Percentiles rank a stretch among this genome's conserved stretches.
Evolutionary conservation across 768 basidiomycete genomes (phyloP).

Genomic region (Hemileccinum rubropunctum): DNA sequence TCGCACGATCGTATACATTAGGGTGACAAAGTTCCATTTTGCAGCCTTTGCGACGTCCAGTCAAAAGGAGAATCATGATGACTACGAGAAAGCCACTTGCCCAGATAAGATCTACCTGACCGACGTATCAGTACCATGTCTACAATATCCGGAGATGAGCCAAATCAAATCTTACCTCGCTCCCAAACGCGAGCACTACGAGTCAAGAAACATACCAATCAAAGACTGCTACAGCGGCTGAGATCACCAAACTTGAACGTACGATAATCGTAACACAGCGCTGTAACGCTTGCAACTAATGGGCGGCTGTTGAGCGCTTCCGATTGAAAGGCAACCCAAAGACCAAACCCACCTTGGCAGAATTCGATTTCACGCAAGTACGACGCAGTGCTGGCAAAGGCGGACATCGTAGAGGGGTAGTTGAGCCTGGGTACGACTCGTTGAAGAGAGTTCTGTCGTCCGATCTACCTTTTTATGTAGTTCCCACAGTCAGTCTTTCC

Average conservation of each 20-base stretch:
- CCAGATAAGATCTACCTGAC: constrained; percentile 21
- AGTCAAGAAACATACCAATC: background rate
- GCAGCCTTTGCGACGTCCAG: constrained; percentile 8
- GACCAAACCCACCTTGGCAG: constrained; percentile 7
- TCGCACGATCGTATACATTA: constrained; percentile 18
- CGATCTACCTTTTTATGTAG: background rate
- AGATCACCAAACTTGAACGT: constrained; percentile 1
- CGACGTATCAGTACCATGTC: background rate
- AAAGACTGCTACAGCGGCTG: background rate
- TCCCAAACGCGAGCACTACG: constrained; percentile 12
- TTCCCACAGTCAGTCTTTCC: too few relatives aligned
- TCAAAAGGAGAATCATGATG: background rate
- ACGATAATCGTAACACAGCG: constrained; percentile 17
- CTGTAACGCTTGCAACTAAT: constrained; percentile 11
- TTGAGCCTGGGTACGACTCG: background rate
- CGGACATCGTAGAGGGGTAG: constrained; percentile 2
- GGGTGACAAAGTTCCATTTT: constrained; percentile 16
- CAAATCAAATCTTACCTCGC: constrained; percentile 4
- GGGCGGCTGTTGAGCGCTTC: background rate
- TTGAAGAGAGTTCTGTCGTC: background rate
- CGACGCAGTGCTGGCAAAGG: background rate
- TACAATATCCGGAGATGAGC: background rate
- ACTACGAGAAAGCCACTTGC: background rate
- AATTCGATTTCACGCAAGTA: constrained; percentile 5
- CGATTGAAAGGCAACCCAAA: background rate